Base-by-base conservation (phyloP, 768 basidiomycete species). In the Wakefieldia striispora region DNA sequence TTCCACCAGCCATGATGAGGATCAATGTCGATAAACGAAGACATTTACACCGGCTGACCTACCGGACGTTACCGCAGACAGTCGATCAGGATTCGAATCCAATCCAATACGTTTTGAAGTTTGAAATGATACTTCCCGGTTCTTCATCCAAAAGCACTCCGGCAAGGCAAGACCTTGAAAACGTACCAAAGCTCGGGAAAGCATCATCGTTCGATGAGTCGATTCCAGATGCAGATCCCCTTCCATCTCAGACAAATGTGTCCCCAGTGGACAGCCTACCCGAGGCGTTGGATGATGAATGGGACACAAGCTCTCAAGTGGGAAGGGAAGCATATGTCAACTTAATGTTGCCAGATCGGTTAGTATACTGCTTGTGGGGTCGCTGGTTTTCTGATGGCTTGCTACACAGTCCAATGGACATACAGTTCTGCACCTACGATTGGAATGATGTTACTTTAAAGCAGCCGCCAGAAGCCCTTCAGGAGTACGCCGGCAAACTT, bases 261-360 rank as follows among this genome's bases (percentile, higher is more conserved):
- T 40, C 47, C 35, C 27, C 29, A 2, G 17, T 29, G 14, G 37
- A 19, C 21, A 31, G 16, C 34, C 14, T 38, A 10, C 34, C 40
- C 1, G 29, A 50, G 2, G 21, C 17, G 16, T 33, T 45, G 45
- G 36, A 41, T 8, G 19, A 41, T 16, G 26, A n/a, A 17, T 31
- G 47, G 42, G 33, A 23, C 11, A 54, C 60, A 16, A 59, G 44
- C 20, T 79, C 73, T 47, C 68, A 61, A 60, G 60, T 56, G 43
- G 78, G 71, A 36, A 62, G 54, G 35, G 73, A 76, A 54, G 64
- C 57, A 33, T 64, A 55, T 8, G 24, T 82, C 29, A 74, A 82
- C 59, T 39, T 84, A 17, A 70, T 83, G 73, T 66, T 84, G 56
- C 83, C 83, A 35, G 76, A 83, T 58, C 74, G 81, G 83, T 81